Base-by-base conservation (phyloP, 306 rosid genomes). In the Cajanus cajan region DNA sequence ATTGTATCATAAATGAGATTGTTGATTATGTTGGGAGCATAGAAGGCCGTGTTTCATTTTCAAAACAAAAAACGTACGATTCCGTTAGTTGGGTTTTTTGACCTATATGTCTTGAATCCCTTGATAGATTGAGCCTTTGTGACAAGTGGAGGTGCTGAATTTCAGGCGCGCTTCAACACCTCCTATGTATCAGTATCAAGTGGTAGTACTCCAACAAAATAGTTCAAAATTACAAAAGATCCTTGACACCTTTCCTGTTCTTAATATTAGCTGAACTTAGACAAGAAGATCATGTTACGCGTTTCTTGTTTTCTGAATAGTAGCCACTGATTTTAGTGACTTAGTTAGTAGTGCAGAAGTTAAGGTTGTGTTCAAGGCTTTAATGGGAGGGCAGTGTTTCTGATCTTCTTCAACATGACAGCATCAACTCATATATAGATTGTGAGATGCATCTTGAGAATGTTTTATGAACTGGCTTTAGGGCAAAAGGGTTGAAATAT, bases 11-110 rank as follows among this genome's bases (percentile, higher is more conserved):
- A 39, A 65, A 66, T 66, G 71, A 40, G 48, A 40, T 66, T 66
- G 71, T 65, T 65, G 71, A 65, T 39, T 39, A 19, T 18, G 50
- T 16, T 39, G 28, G 71, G 50, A 65, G 48, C 28, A 65, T 39
- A 2, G 71, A 65, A 37, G 48, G 71, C 71, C 71, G 45, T 37
- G 50, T 37, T 65, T 65, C 48, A 37, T 65, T 65, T 65, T 65
- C 71, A 37, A 37, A 65, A 36, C 50, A 65, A 37, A 65, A 37
- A 39, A 11, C 21, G 45, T 65, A 39, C 41, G 31, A 65, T 65
- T 65, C 44, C 15, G 71, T 65, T 65, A 37, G 69, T 36, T 63
- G 50, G 71, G 31, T 34, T 65, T 65, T 15, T 18, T 18, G 25
- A 63, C 69, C 69, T 63, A 8, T 36, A 8, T 63, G 4, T 11